These are phyloP conservation scores for Crithidia acanthocephali DNA, from an alignment of 208 protist genomes.

Conservation along the genomic window DNA sequence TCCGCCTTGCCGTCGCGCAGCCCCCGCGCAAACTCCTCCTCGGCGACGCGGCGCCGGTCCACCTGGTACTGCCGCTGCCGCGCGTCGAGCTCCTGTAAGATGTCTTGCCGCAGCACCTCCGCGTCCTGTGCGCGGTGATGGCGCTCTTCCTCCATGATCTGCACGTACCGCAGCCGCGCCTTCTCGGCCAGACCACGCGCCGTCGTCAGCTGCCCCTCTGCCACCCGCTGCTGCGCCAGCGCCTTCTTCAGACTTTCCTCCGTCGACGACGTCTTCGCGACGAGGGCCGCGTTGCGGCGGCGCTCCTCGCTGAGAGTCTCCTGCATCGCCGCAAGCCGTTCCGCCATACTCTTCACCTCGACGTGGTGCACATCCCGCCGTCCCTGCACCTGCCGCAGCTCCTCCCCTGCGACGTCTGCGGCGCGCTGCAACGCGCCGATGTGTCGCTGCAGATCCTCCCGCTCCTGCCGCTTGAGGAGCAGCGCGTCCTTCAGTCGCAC, in stretches of 20 bases:
- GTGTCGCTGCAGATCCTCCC: constrained; percentile 81
- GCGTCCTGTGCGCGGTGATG: constrained; percentile 53
- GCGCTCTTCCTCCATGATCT: constrained; percentile 79
- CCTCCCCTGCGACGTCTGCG: constrained; percentile 56
- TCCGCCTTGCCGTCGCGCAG: constrained; percentile 52
- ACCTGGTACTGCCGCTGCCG: constrained; percentile 55
- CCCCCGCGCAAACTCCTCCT: constrained; percentile 67
- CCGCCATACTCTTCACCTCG: constrained; percentile 39
- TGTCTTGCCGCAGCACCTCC: constrained; percentile 68
- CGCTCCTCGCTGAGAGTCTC: constrained; percentile 54
- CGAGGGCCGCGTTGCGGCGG: constrained; percentile 46
- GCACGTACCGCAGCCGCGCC: constrained; percentile 54
- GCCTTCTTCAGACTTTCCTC: constrained; percentile 44
- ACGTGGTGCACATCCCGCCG: constrained; percentile 55
- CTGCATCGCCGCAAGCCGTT: constrained; percentile 41
- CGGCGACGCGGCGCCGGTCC: constrained; percentile 49
- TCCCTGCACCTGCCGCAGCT: constrained; percentile 61
- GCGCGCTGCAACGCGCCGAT: constrained; percentile 64
- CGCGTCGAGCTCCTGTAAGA: constrained; percentile 61
- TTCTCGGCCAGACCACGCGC: constrained; percentile 54
- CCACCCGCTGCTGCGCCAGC: constrained; percentile 38
- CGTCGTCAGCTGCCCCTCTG: constrained; percentile 49
- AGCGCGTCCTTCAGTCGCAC: constrained; percentile 61
- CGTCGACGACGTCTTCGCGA: constrained; percentile 37
- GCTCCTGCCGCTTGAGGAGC: constrained; percentile 55